phyloP scores from a whole-genome alignment of 176 grass and related monocot species.

The Carex kokanica region DNA sequence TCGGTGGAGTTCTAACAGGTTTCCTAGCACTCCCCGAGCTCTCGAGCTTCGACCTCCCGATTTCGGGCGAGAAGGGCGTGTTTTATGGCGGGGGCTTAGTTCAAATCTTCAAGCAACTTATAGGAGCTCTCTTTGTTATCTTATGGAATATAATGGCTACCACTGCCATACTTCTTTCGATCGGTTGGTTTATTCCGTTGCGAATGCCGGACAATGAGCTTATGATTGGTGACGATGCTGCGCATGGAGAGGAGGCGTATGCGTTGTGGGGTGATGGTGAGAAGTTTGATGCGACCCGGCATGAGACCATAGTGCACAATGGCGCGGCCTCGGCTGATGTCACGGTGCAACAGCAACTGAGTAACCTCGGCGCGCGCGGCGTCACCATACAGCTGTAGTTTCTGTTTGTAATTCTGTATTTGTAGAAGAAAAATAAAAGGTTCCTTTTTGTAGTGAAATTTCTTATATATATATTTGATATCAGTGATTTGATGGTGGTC shows the following conservation, averaged over 20 bases:
- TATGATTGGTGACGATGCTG: slow-evolving; percentile 76
- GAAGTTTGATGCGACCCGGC: slow-evolving; percentile 66
- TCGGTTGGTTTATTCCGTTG: slow-evolving; percentile 48
- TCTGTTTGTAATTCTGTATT: neutral
- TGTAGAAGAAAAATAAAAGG: slow-evolving; percentile 16
- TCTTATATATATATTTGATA: neutral
- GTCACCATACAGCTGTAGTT: slow-evolving; percentile 69
- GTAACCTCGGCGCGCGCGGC: slow-evolving; percentile 50
- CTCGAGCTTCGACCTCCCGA: slow-evolving; percentile 31
- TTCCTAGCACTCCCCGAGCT: slow-evolving; percentile 59
- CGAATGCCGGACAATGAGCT: slow-evolving; percentile 81
- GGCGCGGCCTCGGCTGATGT: slow-evolving; percentile 33
- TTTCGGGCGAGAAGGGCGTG: slow-evolving; percentile 36
- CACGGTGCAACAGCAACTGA: slow-evolving; percentile 30
- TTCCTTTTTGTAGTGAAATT: neutral
- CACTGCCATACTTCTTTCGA: slow-evolving; percentile 53
- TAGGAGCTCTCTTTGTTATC: slow-evolving; percentile 60
- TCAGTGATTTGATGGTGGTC: neutral
- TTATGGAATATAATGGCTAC: slow-evolving; percentile 55
- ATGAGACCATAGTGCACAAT: slow-evolving; percentile 40
- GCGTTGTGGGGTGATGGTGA: slow-evolving; percentile 83
- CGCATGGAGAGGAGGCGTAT: slow-evolving; percentile 83
- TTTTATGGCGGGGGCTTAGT: slow-evolving; percentile 61
- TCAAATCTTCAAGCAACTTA: slow-evolving; percentile 66
- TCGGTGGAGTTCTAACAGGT: slow-evolving; percentile 61